phyloP scores from a whole-genome alignment of 2,329 filamentous ascomycete species.

The Biscogniauxia sp. region DNA sequence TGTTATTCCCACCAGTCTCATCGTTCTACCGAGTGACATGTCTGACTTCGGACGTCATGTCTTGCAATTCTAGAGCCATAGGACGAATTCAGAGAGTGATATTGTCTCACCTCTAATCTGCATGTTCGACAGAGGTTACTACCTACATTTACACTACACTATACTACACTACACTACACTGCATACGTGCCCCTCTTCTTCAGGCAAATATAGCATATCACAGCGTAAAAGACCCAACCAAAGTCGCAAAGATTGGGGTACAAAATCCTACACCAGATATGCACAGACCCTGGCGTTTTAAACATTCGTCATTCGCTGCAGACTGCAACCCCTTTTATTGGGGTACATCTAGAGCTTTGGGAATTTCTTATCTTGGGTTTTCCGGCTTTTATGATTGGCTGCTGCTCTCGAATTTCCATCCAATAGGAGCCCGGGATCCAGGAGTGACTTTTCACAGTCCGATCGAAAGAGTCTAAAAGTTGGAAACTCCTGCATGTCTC shows the following conservation, averaged over 20 bases:
- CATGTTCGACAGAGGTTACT: conserved; percentile 1
- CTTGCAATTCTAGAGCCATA: background rate
- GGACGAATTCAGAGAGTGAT: background rate
- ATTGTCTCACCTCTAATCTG: background rate
- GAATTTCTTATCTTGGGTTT: background rate
- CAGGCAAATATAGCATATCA: background rate
- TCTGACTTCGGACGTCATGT: background rate
- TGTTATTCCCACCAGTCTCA: background rate
- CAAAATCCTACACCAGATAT: background rate
- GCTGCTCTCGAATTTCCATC: conserved; percentile 13
- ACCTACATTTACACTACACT: background rate
- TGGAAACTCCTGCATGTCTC: conserved; percentile 31
- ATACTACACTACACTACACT: too few species aligned
- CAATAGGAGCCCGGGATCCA: conserved; percentile 11
- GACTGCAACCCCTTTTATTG: conserved; percentile 3
- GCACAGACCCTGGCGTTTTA: background rate
- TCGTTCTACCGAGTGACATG: background rate
- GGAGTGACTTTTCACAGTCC: background rate
- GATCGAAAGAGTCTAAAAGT: conserved; percentile 7
- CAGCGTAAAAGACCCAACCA: conserved; percentile 17
- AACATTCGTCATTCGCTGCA: conserved; percentile 4
- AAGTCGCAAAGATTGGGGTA: conserved; percentile 1
- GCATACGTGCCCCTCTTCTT: background rate
- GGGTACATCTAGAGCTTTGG: background rate
- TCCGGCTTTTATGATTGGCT: conserved; percentile 28